These are phyloP conservation scores for Apiospora koreana DNA, from an alignment of 2,329 filamentous ascomycete species.

Conservation along the genomic window DNA sequence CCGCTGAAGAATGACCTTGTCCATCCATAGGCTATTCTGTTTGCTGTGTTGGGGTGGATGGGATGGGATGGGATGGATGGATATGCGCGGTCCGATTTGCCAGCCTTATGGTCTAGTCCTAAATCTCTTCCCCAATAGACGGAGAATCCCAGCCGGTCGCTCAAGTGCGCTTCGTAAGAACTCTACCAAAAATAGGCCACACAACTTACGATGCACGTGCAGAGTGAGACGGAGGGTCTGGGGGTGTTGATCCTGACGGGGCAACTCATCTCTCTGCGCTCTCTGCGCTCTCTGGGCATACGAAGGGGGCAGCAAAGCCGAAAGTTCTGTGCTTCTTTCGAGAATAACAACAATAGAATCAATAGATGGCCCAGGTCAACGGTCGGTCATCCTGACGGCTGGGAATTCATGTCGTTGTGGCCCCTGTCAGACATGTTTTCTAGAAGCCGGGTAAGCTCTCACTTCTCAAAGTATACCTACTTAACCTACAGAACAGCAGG, in stretches of 20 bases:
- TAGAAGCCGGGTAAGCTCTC: not conserved
- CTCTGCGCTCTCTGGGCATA: not conserved
- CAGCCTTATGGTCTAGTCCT: constrained; percentile 9
- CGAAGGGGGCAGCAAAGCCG: not conserved
- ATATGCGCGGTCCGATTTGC: not conserved
- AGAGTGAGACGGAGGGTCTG: not conserved
- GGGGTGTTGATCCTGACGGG: constrained; percentile 3
- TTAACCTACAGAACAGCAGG: no score
- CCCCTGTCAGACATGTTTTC: constrained; percentile 1
- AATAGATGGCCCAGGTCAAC: not conserved
- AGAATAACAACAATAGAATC: constrained; percentile 3
- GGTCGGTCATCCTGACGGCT: not conserved
- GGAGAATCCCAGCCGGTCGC: not conserved
- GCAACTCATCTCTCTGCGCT: not conserved
- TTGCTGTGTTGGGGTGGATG: not conserved
- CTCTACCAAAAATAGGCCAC: constrained; percentile 15
- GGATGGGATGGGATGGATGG: not conserved
- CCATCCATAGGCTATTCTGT: not conserved
- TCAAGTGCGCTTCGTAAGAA: constrained; percentile 7
- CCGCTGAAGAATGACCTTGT: not conserved
- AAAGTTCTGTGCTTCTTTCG: not conserved
- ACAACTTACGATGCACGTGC: constrained; percentile 12
- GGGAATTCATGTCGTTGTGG: not conserved
- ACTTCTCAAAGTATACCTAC: not conserved
- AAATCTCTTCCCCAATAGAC: not conserved